Conservation (phyloP, 2,329 filamentous ascomycete species). For the Alternaria gaisen region DNA sequence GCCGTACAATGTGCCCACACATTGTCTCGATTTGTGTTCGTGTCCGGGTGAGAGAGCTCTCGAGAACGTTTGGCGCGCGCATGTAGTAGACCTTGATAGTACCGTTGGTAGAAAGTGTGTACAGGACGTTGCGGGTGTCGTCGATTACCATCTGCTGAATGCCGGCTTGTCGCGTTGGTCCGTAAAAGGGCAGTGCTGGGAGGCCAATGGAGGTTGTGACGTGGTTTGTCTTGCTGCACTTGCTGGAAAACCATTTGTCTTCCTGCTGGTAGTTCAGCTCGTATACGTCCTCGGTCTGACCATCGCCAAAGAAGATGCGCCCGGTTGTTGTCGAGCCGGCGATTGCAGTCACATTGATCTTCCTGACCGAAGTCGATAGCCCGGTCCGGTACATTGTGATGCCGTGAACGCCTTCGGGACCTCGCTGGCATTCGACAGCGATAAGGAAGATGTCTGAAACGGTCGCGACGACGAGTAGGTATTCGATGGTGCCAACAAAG, state of each 20-base stretch:
- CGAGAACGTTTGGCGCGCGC: slow-evolving; percentile 65
- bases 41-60: slow-evolving; percentile 64
- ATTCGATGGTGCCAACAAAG: slow-evolving; percentile 84
- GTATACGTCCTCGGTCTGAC: slow-evolving; percentile 83
- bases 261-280: slow-evolving; percentile 97
- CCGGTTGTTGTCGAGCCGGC: slow-evolving; percentile 79
- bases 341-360: slow-evolving; percentile 79
- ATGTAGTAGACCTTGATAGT: slow-evolving; percentile 93
- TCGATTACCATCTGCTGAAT: slow-evolving; percentile 86
- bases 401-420: slow-evolving; percentile 71
- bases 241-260: slow-evolving; percentile 93
- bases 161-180: slow-evolving; percentile 60
- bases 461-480: slow-evolving; percentile 89
- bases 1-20: slow-evolving; percentile 83
- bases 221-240: slow-evolving; percentile 89
- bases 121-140: slow-evolving; percentile 85
- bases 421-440: slow-evolving; percentile 75
- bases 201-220: slow-evolving; percentile 75
- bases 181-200: slow-evolving; percentile 51
- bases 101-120: slow-evolving; percentile 86
- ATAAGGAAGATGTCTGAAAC: slow-evolving; percentile 84
- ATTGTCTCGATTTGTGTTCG: slow-evolving; percentile 67
- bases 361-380: slow-evolving; percentile 80
- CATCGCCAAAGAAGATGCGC: slow-evolving; percentile 91
- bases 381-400: slow-evolving; percentile 88